Conservation (phyloP, 1,284 basidiomycete genomes). For the Apiotrichum gracile region DNA sequence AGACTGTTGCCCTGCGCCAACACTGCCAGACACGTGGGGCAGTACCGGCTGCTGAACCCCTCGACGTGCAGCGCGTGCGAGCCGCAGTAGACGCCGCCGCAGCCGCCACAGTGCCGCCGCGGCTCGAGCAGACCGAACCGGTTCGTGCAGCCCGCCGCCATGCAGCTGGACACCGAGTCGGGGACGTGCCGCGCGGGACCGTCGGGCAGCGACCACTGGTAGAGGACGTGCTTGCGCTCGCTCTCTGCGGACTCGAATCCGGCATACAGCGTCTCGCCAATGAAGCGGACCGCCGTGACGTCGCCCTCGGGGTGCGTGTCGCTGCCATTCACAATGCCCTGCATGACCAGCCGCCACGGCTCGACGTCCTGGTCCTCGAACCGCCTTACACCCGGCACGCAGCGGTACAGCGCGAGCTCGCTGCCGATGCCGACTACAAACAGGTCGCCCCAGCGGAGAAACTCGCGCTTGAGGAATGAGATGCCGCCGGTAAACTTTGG, state of each 20-base stretch:
- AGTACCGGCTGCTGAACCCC: slow-evolving; percentile 37
- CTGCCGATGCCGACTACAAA: slow-evolving; percentile 38
- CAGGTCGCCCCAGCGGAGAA: slow-evolving; percentile 33
- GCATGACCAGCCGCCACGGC: slow-evolving; percentile 40
- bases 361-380: slow-evolving; percentile 28
- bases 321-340: slow-evolving; percentile 31
- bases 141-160: slow-evolving; percentile 34
- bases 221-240: slow-evolving; percentile 28
- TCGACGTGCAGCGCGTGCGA: slow-evolving; percentile 43
- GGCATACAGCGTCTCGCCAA: slow-evolving; percentile 45
- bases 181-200: slow-evolving; percentile 38
- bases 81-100: slow-evolving; percentile 45
- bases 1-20: slow-evolving; percentile 28
- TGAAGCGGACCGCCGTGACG: slow-evolving; percentile 36
- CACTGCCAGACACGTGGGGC: slow-evolving; percentile 35
- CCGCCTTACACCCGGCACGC: slow-evolving; percentile 22
- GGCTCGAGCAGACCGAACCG: slow-evolving; percentile 45
- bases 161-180: slow-evolving; percentile 34
- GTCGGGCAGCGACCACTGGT: slow-evolving; percentile 47
- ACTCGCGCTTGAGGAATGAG: slow-evolving; percentile 41
- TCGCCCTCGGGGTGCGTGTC: slow-evolving; percentile 22
- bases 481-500: slow-evolving; percentile 39
- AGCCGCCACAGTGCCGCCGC: slow-evolving; percentile 43
- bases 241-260: slow-evolving; percentile 26
- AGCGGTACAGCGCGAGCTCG: slow-evolving; percentile 25